Percentiles rank a stretch among this genome's conserved stretches.
Evolutionary conservation across 129 eudicot species (phyloP).

Genomic region (Chrysanthemum makinoi): DNA sequence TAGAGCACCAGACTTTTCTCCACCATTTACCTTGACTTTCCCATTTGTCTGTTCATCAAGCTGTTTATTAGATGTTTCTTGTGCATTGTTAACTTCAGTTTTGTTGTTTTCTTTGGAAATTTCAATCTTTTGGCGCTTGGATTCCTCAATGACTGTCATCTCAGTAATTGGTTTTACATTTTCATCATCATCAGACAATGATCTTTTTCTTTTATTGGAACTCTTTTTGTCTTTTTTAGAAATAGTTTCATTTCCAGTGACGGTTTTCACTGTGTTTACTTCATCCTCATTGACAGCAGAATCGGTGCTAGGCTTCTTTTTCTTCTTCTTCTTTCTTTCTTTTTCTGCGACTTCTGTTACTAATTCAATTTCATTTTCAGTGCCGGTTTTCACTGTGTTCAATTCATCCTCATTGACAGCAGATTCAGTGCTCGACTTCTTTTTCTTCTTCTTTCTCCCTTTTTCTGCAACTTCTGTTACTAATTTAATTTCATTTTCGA

Average conservation of each 20-base stretch:
- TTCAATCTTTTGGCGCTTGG: constrained; percentile 48
- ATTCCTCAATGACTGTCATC: constrained; percentile 38
- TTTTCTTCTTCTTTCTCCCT: not conserved
- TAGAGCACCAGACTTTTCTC: constrained; percentile 28
- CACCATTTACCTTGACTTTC: constrained; percentile 35
- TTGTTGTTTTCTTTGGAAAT: constrained; percentile 31
- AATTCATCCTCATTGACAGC: too few relatives aligned
- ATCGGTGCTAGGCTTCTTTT: constrained; percentile 24
- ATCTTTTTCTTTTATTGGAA: constrained; percentile 60
- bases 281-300: constrained; percentile 3
- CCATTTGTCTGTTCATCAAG: constrained; percentile 30
- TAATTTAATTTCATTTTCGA: constrained; percentile 7
- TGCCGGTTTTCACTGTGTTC: not conserved
- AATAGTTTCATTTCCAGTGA: constrained; percentile 20
- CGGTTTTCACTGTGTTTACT: constrained; percentile 19
- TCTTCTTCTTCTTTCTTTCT: constrained; percentile 42
- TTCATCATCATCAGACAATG: constrained; percentile 35
- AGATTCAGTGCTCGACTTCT: too few relatives aligned
- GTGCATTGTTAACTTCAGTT: constrained; percentile 20
- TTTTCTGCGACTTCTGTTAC: constrained; percentile 18
- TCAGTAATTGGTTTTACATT: constrained; percentile 18
- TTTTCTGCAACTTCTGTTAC: not conserved
- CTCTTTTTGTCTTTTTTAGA: constrained; percentile 39
- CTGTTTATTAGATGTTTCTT: constrained; percentile 22
- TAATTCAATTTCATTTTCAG: constrained; percentile 3